Evolutionary conservation across 177 flowering plant genomes (phyloP).

Genomic region (Vitis hybrid): DNA sequence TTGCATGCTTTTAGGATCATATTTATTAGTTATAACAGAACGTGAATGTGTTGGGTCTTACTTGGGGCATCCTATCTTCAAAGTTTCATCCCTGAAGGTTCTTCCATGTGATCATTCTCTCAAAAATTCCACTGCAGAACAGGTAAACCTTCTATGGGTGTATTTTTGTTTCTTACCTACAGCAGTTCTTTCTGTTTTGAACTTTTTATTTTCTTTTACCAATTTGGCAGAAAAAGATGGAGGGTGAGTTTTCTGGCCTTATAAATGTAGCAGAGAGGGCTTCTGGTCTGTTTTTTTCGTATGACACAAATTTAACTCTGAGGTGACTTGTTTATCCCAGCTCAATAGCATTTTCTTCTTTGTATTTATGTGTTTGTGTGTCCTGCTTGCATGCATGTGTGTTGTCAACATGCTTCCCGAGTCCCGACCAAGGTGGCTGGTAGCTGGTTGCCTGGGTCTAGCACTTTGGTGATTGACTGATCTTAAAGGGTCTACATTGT

Average conservation of each 20-base stretch:
- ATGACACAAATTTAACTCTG: constrained; percentile 82
- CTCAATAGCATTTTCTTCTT: not conserved
- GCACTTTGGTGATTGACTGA: too few species aligned
- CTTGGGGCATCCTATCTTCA: constrained; percentile 86
- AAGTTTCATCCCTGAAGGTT: constrained; percentile 68
- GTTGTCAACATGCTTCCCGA: not conserved
- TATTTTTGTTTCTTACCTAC: not conserved
- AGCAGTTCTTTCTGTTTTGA: constrained; percentile 6
- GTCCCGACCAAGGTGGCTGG: too few species aligned
- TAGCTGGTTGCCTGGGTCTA: too few species aligned
- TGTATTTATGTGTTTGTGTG: not conserved
- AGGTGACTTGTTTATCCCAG: constrained; percentile 43
- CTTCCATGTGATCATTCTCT: constrained; percentile 82
- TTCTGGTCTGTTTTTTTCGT: constrained; percentile 85
- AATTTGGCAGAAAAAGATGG: constrained; percentile 83
- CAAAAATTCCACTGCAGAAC: constrained; percentile 62
- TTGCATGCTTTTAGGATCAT: constrained; percentile 56
- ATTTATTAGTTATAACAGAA: constrained; percentile 72
- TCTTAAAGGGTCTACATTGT: too few species aligned
- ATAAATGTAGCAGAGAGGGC: constrained; percentile 82
- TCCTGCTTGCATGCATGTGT: not conserved
- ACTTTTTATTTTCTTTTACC: constrained; percentile 2
- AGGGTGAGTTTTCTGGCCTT: constrained; percentile 73
- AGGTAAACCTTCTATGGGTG: constrained; percentile 41
- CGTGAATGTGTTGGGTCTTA: constrained; percentile 87